Conservation (phyloP, 208 protist genomes). For the Herpetomonas muscarum region DNA sequence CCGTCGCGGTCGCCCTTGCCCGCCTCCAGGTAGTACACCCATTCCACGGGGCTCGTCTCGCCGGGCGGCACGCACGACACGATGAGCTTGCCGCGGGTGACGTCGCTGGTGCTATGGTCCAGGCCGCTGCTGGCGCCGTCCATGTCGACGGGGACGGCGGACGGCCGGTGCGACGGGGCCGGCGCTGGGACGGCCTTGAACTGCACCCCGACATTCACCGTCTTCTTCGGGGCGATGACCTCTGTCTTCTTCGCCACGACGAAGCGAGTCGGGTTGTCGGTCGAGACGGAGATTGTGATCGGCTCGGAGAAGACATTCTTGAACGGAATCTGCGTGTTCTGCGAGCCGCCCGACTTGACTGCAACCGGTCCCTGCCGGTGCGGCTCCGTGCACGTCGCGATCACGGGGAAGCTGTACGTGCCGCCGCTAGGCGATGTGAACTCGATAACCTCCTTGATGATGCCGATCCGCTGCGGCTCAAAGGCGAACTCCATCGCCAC, state of each 20-base stretch:
- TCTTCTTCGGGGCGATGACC: conserved; percentile 79
- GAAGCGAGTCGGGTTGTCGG: conserved; percentile 78
- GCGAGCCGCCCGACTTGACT: conserved; percentile 37
- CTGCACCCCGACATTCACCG: conserved; percentile 59
- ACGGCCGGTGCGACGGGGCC: conserved; percentile 3
- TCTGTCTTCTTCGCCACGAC: conserved; percentile 77
- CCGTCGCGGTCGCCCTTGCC: conserved; percentile 14
- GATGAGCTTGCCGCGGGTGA: conserved; percentile 31
- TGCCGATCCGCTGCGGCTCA: conserved; percentile 89
- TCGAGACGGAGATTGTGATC: conserved; percentile 73
- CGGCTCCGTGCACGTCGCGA: conserved; percentile 83
- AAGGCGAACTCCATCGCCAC: conserved; percentile 89
- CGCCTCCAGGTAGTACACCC: conserved; percentile 87
- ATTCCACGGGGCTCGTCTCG: conserved; percentile 50
- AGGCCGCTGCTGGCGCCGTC: background rate
- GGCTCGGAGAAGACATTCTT: conserved; percentile 92
- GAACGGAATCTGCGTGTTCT: conserved; percentile 79
- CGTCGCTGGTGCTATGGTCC: background rate
- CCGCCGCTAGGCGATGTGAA: conserved; percentile 83
- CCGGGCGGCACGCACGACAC: conserved; percentile 43
- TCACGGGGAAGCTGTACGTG: conserved; percentile 89
- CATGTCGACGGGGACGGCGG: background rate
- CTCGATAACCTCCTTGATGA: conserved; percentile 69
- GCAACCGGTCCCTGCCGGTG: conserved; percentile 91
- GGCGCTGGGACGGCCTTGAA: conserved; percentile 46